These are phyloP conservation scores for Tricholoma bakamatsutake DNA, from an alignment of 768 basidiomycete species.

Conservation along the genomic window DNA sequence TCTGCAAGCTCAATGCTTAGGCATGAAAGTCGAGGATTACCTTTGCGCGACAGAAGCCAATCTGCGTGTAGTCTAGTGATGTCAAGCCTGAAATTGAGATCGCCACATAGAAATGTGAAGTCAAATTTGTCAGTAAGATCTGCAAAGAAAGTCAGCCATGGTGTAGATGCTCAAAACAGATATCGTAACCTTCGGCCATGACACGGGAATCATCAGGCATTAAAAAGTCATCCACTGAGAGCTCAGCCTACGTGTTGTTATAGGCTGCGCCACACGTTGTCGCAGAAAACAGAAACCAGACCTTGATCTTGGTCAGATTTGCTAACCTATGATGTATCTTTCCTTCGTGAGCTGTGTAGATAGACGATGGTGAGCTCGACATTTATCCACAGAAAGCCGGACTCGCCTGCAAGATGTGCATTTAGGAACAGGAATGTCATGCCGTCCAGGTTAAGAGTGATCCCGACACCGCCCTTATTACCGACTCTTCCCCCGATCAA, in stretches of 20 bases:
- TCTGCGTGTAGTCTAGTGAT: slow-evolving; percentile 90
- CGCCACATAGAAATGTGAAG: slow-evolving; percentile 83
- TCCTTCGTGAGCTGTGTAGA: slow-evolving; percentile 61
- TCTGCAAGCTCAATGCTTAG: not conserved
- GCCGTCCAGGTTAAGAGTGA: slow-evolving; percentile 78
- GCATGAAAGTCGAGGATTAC: slow-evolving; percentile 27
- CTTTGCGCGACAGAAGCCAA: slow-evolving; percentile 83
- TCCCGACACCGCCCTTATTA: slow-evolving; percentile 92
- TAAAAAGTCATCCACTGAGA: slow-evolving; percentile 77
- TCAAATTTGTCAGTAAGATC: slow-evolving; percentile 89
- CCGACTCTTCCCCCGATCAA: slow-evolving; percentile 87
- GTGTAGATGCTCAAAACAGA: not conserved
- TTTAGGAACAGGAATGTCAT: slow-evolving; percentile 86
- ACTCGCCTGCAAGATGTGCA: slow-evolving; percentile 79
- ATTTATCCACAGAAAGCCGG: not conserved
- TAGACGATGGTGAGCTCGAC: not conserved
- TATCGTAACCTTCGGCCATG: slow-evolving; percentile 58
- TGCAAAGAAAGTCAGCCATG: slow-evolving; percentile 15
- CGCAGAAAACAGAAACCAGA: slow-evolving; percentile 15
- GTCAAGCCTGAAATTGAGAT: slow-evolving; percentile 88
- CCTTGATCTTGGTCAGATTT: slow-evolving; percentile 88
- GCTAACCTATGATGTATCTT: slow-evolving; percentile 74
- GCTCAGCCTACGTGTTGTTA: slow-evolving; percentile 45
- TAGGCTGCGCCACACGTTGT: not conserved
- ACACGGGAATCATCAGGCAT: slow-evolving; percentile 54